phyloP scores from a whole-genome alignment of 2,329 filamentous ascomycete species.

The Penicillium crustosum region DNA sequence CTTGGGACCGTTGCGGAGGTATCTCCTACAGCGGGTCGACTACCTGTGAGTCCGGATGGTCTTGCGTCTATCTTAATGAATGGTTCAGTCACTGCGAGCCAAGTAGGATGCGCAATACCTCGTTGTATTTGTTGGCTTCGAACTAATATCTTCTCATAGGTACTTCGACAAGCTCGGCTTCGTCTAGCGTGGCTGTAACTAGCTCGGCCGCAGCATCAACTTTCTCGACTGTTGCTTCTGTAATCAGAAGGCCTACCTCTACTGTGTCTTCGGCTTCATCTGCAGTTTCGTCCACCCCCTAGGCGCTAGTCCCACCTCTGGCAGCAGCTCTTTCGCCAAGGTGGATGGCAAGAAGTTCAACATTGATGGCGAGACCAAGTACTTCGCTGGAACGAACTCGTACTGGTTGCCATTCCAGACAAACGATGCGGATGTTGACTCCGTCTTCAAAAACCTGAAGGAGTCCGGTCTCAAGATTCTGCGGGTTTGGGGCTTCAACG shows the following conservation, averaged over 20 bases:
- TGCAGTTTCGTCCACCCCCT: not conserved
- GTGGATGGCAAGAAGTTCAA: not conserved
- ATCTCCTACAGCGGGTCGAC: too few species aligned
- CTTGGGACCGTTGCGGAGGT: too few species aligned
- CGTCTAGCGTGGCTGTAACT: too few species aligned
- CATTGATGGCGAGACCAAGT: not conserved
- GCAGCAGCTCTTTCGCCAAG: not conserved
- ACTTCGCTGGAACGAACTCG: not conserved
- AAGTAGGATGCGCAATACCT: too few species aligned
- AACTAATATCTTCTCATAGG: too few species aligned
- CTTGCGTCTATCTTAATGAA: too few species aligned
- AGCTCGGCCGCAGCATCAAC: not conserved
- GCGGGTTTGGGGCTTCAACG: not conserved
- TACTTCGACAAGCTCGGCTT: too few species aligned
- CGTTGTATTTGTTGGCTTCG: too few species aligned
- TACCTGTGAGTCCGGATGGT: too few species aligned
- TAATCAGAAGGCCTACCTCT: not conserved
- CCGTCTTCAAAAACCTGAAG: not conserved
- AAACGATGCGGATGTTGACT: not conserved
- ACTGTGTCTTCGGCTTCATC: not conserved
- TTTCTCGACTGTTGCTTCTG: not conserved
- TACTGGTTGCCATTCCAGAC: not conserved
- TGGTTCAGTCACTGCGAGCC: too few species aligned
- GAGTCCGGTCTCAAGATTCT: not conserved
- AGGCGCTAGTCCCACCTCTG: not conserved